Conservation (phyloP, 257 asterid genomes). For the Parsonsia alboflavescens region DNA sequence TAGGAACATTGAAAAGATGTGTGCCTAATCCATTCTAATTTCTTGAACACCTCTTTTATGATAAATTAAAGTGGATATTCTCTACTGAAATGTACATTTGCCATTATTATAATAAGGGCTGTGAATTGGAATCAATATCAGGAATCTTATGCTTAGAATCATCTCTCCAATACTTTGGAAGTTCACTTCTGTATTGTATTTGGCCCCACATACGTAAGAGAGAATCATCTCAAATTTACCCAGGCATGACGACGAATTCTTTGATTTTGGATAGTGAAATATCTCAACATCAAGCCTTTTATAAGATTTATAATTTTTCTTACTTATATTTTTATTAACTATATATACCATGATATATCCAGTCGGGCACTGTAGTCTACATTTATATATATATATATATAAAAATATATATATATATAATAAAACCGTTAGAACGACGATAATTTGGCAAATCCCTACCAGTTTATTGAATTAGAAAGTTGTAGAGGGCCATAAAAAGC, state of each 20-base stretch:
- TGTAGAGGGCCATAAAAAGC: too few species aligned
- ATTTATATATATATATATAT: too few species aligned
- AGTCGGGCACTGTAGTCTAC: too few species aligned
- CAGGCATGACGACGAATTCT: neutral
- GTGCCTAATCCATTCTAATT: constrained; percentile 18
- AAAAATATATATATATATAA: too few species aligned
- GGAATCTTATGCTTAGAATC: constrained; percentile 52
- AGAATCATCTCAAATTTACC: constrained; percentile 4
- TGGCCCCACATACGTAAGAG: constrained; percentile 9
- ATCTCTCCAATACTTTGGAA: constrained; percentile 13
- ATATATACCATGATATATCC: too few species aligned
- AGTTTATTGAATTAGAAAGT: too few species aligned
- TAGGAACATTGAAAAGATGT: constrained; percentile 19
- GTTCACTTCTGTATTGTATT: constrained; percentile 14
- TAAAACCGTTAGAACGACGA: too few species aligned
- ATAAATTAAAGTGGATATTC: constrained; percentile 15
- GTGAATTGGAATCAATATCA: constrained; percentile 36
- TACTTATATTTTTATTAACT: too few species aligned
- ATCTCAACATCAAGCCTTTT: constrained; percentile 4
- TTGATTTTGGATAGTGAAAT: neutral
- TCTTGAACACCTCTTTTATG: neutral
- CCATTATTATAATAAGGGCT: constrained; percentile 15
- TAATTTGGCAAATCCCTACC: too few species aligned
- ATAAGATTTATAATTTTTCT: neutral
- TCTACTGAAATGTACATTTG: constrained; percentile 8